A percentile compares a stretch with the other conserved stretches of the same genome.
Conservation (phyloP, 495 filamentous ascomycete species). For the Xylaria nigripes region DNA sequence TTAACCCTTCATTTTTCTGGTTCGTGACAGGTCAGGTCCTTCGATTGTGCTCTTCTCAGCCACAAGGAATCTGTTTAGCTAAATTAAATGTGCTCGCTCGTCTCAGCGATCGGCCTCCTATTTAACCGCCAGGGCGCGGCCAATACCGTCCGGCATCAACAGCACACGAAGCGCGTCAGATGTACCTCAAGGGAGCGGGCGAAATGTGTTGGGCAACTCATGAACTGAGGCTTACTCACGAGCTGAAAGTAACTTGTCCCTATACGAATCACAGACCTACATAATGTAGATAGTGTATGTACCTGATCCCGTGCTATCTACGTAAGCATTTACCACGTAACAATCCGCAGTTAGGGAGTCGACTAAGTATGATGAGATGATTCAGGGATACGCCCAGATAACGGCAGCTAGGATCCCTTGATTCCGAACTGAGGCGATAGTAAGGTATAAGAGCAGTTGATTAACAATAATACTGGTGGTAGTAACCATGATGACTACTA, state of each 20-base stretch:
- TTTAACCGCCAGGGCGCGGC: not conserved
- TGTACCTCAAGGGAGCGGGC: too few species aligned
- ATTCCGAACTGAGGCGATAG: not conserved
- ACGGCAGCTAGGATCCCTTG: not conserved
- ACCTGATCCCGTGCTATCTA: too few species aligned
- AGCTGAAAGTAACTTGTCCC: too few species aligned
- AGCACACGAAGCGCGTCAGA: not conserved
- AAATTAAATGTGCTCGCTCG: not conserved
- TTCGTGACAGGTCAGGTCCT: slow-evolving; percentile 6
- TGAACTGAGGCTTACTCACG: too few species aligned
- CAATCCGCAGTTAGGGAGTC: too few species aligned
- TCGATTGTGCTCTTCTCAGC: not conserved
- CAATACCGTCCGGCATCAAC: not conserved
- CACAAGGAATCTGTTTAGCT: not conserved
- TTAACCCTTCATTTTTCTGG: not conserved
- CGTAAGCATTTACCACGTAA: too few species aligned
- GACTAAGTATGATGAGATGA: not conserved
- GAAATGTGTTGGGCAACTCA: too few species aligned
- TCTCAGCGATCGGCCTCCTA: not conserved
- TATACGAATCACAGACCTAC: too few species aligned
- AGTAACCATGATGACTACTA: too few species aligned
- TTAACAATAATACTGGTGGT: not conserved
- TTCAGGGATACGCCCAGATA: not conserved
- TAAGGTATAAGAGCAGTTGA: not conserved
- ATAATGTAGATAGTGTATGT: too few species aligned